Evolutionary conservation across 2,329 filamentous ascomycete species (phyloP), one percentile per base, ranked within the genome.

Genomic region (Coniella lustricola): DNA sequence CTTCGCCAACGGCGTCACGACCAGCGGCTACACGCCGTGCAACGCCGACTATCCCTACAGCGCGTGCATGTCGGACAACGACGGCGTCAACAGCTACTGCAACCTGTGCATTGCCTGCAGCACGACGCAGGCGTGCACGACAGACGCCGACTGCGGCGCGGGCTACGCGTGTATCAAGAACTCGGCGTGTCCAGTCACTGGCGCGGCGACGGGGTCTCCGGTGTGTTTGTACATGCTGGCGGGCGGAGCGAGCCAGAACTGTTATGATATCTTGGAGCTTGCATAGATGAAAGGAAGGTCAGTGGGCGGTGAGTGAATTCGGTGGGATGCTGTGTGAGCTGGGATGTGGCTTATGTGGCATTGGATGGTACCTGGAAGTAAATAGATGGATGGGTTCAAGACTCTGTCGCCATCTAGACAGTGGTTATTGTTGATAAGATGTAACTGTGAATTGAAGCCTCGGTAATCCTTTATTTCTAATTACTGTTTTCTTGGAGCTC

Each of bases 171-270:
- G 50, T 13, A 52, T 52, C 20, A 21, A 38, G 48, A 40, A 50
- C 35, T 52, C 50, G 12, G 48, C 22, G 2, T 52, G 50, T 22
- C 8, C 48, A 35, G 48, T 52, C 13, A 31, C 18, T 3, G 50
- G 50, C 16, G 36, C 14, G 8, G n/a, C 39, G 13, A 36, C 25
- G 25, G 50, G 50, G 7, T 31, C 48, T 5, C 47, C 50, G 10
- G 50, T 52, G 13, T 52, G 50, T 33, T 35, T 52, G 18, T 52
- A 52, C 9, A 52, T 52, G 50, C 43, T 49, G 31, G 47, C 31
- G 14, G 50, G 50, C 7, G 48, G 50, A 4, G 10, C 16, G 13
- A 21, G 5, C 8, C 21, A 39, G n/a, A 47, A 48, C 5, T 52
- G 50, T 29, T 50, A 50, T n/a, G 44, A 35, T 17, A 21, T 36